Percentiles rank a stretch among this genome's conserved stretches.
phyloP scores from a whole-genome alignment of 2,329 filamentous ascomycete species.

The Nothomitra cinnamomea region DNA sequence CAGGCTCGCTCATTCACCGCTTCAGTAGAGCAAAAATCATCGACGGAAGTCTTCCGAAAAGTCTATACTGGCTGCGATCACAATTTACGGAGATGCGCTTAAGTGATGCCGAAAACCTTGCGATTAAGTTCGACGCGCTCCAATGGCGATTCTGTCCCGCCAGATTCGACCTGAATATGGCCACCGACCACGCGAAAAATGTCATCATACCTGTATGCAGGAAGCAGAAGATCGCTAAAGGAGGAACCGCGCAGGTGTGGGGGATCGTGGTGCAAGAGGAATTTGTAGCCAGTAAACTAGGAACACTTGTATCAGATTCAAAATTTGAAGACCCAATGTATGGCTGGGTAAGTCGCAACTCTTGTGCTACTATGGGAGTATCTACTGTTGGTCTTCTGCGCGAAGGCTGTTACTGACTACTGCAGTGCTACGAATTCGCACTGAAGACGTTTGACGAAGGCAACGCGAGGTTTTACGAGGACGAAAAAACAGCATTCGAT shows the following conservation, averaged over 20 bases:
- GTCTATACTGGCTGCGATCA: too few species aligned
- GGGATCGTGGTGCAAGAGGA: conserved; percentile 13
- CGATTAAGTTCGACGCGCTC: conserved; percentile 11
- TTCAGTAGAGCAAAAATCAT: conserved; percentile 11
- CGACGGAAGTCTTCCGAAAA: conserved; percentile 10
- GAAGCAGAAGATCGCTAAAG: conserved; percentile 13
- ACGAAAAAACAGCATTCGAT: conserved; percentile 18
- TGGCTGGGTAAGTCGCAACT: conserved; percentile 9
- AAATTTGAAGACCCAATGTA: conserved; percentile 7
- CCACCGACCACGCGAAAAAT: conserved; percentile 4
- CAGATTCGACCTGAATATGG: conserved; percentile 10
- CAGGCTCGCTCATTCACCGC: conserved; percentile 12
- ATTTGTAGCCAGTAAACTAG: conserved; percentile 10
- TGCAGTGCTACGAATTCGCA: conserved; percentile 16
- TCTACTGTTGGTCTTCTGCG: too few species aligned
- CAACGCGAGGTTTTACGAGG: conserved; percentile 12
- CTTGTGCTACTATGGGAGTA: too few species aligned
- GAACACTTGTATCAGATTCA: conserved; percentile 5
- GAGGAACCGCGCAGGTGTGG: conserved; percentile 16
- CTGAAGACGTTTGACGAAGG: conserved; percentile 16
- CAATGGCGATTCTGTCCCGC: conserved; percentile 14
- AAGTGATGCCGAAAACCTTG: conserved; percentile 8
- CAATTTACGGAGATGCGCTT: too few species aligned
- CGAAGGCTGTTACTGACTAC: too few species aligned
- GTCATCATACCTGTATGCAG: conserved; percentile 14